Percentiles rank a stretch among this genome's conserved stretches.
These are phyloP conservation scores for Diaporthe citrichinensis DNA, from an alignment of 2,329 filamentous ascomycete genomes.

Conservation along the genomic window DNA sequence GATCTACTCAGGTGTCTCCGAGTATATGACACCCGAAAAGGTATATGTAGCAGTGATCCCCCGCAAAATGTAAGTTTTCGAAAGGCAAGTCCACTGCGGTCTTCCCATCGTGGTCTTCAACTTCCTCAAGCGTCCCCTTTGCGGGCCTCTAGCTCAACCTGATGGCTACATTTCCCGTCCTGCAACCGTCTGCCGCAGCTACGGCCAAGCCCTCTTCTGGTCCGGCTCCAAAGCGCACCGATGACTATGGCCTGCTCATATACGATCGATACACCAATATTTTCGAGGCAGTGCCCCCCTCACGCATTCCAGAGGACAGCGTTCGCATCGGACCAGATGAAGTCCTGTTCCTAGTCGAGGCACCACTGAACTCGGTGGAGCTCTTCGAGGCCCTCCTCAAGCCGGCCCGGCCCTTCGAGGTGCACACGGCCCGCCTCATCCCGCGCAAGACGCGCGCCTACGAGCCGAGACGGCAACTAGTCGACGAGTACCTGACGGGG, in stretches of 20 bases:
- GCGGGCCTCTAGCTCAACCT: conserved; percentile 13
- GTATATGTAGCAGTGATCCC: conserved; percentile 9
- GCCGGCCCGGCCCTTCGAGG: conserved; percentile 25
- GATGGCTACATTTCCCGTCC: conserved; percentile 27
- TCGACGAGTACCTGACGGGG: conserved; percentile 32
- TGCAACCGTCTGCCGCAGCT: conserved; percentile 16
- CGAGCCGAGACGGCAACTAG: conserved; percentile 6
- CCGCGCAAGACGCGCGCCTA: conserved; percentile 28
- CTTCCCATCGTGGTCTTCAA: conserved; percentile 3
- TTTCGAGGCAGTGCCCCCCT: conserved; percentile 23
- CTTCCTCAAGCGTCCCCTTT: neutral
- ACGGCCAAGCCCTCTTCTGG: conserved; percentile 11
- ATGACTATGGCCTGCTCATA: conserved; percentile 35
- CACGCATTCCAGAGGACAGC: conserved; percentile 21
- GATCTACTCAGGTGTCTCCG: conserved; percentile 1
- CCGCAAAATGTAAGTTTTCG: neutral
- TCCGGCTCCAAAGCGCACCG: neutral
- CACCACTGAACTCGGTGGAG: conserved; percentile 34
- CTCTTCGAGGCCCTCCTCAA: conserved; percentile 36
- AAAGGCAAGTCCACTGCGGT: neutral
- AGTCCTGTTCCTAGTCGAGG: conserved; percentile 34
- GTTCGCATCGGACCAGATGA: conserved; percentile 33
- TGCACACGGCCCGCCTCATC: conserved; percentile 27
- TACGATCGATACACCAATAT: conserved; percentile 37
- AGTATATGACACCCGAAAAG: neutral